These are phyloP conservation scores for Cynanchum wilfordii DNA, from an alignment of 257 asterid genomes.

Conservation along the genomic window DNA sequence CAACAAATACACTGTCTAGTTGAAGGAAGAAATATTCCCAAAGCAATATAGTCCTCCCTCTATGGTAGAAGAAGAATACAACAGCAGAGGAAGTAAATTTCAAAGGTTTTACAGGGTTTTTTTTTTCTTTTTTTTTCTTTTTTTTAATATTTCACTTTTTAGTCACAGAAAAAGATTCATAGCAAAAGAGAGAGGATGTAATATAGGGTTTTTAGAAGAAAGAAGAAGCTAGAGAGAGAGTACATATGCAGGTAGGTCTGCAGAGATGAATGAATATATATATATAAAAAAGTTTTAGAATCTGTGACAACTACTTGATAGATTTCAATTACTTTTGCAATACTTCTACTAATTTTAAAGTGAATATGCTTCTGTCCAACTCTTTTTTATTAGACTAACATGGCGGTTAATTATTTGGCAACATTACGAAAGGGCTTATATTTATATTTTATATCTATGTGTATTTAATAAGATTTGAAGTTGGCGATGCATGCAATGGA, in stretches of 20 bases:
- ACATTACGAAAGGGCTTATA: too few relatives aligned
- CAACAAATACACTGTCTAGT: constrained; percentile 34
- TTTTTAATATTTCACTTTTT: constrained; percentile 7
- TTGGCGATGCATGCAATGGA: too few relatives aligned
- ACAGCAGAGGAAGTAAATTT: constrained; percentile 29
- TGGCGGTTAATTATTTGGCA: too few relatives aligned
- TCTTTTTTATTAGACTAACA: too few relatives aligned
- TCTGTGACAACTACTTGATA: constrained; percentile 15
- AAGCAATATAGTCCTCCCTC: constrained; percentile 19
- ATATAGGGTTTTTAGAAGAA: constrained; percentile 26
- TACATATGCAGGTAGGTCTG: constrained; percentile 16
- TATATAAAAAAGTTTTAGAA: constrained; percentile 7
- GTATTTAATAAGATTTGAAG: too few relatives aligned
- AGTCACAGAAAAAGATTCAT: constrained; percentile 18
- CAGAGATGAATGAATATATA: constrained; percentile 10
- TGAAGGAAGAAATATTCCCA: constrained; percentile 35
- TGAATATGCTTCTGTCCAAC: neutral
- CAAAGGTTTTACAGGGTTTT: constrained; percentile 22
- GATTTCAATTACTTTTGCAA: constrained; percentile 2
- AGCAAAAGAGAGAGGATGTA: constrained; percentile 19
- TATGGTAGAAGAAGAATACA: constrained; percentile 28
- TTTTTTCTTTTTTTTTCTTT: constrained; percentile 7
- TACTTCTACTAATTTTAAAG: neutral
- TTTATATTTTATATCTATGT: too few relatives aligned
- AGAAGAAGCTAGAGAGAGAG: neutral